These are phyloP conservation scores for Euphorbia schlechtendalii DNA, from an alignment of 441 rosid species.

Conservation along the genomic window DNA sequence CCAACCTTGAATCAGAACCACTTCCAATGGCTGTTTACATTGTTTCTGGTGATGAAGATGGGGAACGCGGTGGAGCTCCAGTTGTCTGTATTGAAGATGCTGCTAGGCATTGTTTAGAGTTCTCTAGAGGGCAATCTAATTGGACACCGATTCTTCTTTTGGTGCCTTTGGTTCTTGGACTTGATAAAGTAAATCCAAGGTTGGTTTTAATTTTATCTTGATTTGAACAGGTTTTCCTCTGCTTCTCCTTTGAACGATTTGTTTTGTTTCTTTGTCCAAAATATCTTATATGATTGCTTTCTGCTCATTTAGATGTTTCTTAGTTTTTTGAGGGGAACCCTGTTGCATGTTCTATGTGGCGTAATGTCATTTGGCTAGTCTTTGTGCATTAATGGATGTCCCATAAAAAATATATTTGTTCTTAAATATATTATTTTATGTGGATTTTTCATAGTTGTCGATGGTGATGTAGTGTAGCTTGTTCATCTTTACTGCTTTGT, in stretches of 20 bases:
- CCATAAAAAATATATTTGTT: not conserved
- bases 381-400: not conserved
- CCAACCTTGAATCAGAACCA: constrained; percentile 24
- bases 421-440: not conserved
- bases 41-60: constrained; percentile 92
- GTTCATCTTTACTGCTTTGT: not conserved
- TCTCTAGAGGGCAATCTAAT: constrained; percentile 49
- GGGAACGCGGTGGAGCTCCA: constrained; percentile 95
- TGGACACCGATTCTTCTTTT: constrained; percentile 82
- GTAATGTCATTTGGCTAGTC: not conserved
- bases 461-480: not conserved
- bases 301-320: not conserved
- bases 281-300: not conserved
- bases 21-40: constrained; percentile 84
- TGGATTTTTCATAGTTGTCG: not conserved
- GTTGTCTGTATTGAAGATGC: constrained; percentile 80
- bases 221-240: not conserved
- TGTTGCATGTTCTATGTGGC: constrained; percentile 1
- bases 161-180: constrained; percentile 97
- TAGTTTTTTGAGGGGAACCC: not conserved
- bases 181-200: constrained; percentile 84
- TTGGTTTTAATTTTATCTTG: constrained; percentile 23
- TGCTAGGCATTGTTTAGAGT: constrained; percentile 53
- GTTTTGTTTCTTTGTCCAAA: not conserved
- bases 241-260: not conserved